phyloP scores from a whole-genome alignment of 768 basidiomycete species.

The Coprinopsis cinerea region DNA sequence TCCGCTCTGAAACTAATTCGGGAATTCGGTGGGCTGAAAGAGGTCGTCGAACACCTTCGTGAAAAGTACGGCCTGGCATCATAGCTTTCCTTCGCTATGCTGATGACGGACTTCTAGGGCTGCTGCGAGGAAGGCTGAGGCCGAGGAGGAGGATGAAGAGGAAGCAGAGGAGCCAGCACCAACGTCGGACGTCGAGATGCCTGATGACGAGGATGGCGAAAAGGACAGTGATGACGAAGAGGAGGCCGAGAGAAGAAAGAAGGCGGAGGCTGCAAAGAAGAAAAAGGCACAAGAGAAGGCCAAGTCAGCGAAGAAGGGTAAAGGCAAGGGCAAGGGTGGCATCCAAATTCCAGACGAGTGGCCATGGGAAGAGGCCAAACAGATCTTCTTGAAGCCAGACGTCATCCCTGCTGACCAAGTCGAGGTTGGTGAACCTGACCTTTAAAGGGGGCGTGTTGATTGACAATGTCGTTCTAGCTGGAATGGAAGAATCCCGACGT shows the following conservation, averaged over 20 bases:
- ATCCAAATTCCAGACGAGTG: constrained; percentile 87
- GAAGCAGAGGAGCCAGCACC: constrained; percentile 35
- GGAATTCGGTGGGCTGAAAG: constrained; percentile 69
- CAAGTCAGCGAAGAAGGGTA: constrained; percentile 34
- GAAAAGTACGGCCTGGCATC: constrained; percentile 50
- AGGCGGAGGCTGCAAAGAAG: constrained; percentile 26
- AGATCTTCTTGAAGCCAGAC: constrained; percentile 84
- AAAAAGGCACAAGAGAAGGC: constrained; percentile 21
- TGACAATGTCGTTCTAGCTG: constrained; percentile 42
- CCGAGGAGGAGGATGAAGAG: constrained; percentile 27
- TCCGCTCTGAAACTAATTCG: constrained; percentile 88
- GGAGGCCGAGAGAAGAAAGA: constrained; percentile 17
- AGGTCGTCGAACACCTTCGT: constrained; percentile 71
- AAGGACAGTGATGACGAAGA: constrained; percentile 14
- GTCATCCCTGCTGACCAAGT: constrained; percentile 81
- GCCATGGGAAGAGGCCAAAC: constrained; percentile 95
- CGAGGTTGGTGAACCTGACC: constrained; percentile 60
- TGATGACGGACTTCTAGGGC: constrained; percentile 25
- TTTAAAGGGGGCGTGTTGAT: background rate
- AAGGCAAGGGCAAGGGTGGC: constrained; percentile 70
- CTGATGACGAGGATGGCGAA: constrained; percentile 27
- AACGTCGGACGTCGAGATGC: constrained; percentile 40
- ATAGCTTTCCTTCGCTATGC: background rate
- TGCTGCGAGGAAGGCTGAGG: constrained; percentile 36
- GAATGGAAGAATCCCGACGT: constrained; percentile 94